Percentiles rank a stretch among this genome's conserved stretches.
Conservation (phyloP, 1,284 basidiomycete genomes). For the Irpex rosettiformis region DNA sequence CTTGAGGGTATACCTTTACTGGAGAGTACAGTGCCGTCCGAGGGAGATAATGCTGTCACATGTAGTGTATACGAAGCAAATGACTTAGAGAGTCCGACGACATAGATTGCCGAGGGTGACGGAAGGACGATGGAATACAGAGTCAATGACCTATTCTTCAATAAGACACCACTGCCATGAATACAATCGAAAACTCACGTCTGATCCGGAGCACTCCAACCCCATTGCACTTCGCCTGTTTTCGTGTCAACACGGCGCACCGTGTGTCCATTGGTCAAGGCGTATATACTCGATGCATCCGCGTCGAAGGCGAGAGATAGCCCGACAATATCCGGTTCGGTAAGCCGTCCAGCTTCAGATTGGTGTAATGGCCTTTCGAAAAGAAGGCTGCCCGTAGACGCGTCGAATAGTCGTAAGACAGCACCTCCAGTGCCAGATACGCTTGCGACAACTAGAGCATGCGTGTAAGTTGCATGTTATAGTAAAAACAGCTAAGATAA, state of each 20-base stretch:
- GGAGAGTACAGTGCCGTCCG: slow-evolving; percentile 52
- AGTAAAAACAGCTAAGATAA: neutral
- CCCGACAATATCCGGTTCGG: slow-evolving; percentile 49
- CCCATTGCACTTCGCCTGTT: slow-evolving; percentile 58
- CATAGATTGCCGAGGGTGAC: slow-evolving; percentile 54
- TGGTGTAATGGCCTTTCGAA: slow-evolving; percentile 63
- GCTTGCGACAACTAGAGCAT: slow-evolving; percentile 54
- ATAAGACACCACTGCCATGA: neutral
- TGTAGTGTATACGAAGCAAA: slow-evolving; percentile 63
- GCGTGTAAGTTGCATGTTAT: neutral
- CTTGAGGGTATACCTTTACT: slow-evolving; percentile 55
- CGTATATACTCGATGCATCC: slow-evolving; percentile 38
- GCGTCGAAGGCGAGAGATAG: slow-evolving; percentile 37
- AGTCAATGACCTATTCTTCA: slow-evolving; percentile 49
- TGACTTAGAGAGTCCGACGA: slow-evolving; percentile 67
- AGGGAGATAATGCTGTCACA: slow-evolving; percentile 53
- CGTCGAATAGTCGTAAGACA: slow-evolving; percentile 69
- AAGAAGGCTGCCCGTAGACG: slow-evolving; percentile 62
- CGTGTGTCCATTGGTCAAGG: slow-evolving; percentile 58
- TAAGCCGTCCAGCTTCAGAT: slow-evolving; percentile 38
- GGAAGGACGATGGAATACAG: slow-evolving; percentile 60
- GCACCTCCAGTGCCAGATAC: slow-evolving; percentile 77
- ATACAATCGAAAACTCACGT: slow-evolving; percentile 38
- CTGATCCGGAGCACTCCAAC: slow-evolving; percentile 61
- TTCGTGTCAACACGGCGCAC: slow-evolving; percentile 45